Evolutionary conservation across 768 basidiomycete genomes (phyloP).

Genomic region (Auricularia sp.): DNA sequence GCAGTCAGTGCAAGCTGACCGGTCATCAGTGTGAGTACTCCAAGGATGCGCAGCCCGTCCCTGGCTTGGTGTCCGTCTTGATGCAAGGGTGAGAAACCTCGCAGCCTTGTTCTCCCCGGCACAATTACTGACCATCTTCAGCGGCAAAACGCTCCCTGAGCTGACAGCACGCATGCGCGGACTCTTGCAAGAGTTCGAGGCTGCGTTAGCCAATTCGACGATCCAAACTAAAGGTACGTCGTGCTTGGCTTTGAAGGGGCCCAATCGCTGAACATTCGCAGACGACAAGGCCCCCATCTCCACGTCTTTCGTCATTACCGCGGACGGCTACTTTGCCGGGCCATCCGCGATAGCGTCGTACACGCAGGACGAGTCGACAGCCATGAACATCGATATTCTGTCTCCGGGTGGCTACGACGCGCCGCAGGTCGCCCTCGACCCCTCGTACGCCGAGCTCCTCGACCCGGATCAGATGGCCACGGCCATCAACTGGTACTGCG

Average conservation of each 20-base stretch:
- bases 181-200: no score
- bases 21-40: not conserved
- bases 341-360: not conserved
- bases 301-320: not conserved
- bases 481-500: not conserved
- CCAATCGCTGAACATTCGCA: not conserved
- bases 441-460: not conserved
- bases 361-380: no score
- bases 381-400: not conserved
- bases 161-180: no score
- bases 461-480: not conserved
- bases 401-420: not conserved
- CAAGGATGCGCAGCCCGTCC: not conserved
- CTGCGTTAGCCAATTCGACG: no score
- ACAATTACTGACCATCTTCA: not conserved
- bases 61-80: not conserved
- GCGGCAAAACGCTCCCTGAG: no score
- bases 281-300: not conserved
- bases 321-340: not conserved
- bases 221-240: not conserved
- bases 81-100: not conserved
- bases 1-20: not conserved
- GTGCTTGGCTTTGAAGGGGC: not conserved
- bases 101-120: not conserved
- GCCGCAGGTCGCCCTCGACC: not conserved